Percentiles rank a stretch among this genome's conserved stretches.
These are phyloP conservation scores for Globisporangium alternatum DNA, from an alignment of 352 stramenopile species.

Conservation along the genomic window DNA sequence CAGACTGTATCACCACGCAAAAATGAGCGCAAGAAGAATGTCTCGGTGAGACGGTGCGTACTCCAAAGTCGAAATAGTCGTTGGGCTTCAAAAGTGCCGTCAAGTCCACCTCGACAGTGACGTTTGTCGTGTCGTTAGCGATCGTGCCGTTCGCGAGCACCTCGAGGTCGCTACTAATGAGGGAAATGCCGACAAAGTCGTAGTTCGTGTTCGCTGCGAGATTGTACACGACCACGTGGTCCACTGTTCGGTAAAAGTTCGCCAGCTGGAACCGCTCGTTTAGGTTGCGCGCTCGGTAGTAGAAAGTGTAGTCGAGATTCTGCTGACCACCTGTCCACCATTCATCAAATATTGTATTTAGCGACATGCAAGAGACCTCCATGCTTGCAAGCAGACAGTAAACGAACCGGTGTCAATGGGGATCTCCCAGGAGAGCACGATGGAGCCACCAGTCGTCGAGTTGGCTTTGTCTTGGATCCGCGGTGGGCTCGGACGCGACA, in stretches of 20 bases:
- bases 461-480: slow-evolving; percentile 18
- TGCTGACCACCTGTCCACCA: slow-evolving; percentile 26
- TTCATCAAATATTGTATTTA: neutral
- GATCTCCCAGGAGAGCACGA: slow-evolving; percentile 30
- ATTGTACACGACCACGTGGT: slow-evolving; percentile 23
- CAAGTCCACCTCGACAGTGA: slow-evolving; percentile 21
- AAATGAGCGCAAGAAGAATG: neutral
- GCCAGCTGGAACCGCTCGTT: slow-evolving; percentile 25
- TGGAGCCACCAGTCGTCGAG: slow-evolving; percentile 31
- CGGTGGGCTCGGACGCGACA: slow-evolving; percentile 46
- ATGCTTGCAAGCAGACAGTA: neutral
- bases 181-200: slow-evolving; percentile 44
- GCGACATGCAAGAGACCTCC: neutral
- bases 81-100: neutral
- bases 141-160: slow-evolving; percentile 21
- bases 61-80: slow-evolving; percentile 47
- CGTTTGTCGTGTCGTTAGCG: slow-evolving; percentile 19
- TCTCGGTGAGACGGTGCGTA: slow-evolving; percentile 21
- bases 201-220: slow-evolving; percentile 44
- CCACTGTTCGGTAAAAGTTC: slow-evolving; percentile 18
- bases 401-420: slow-evolving; percentile 42
- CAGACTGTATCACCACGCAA: neutral
- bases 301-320: slow-evolving; percentile 34
- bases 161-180: slow-evolving; percentile 14
- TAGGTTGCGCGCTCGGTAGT: slow-evolving; percentile 22